These are phyloP conservation scores for Medicago lupulina DNA, from an alignment of 306 rosid genomes.

Conservation along the genomic window DNA sequence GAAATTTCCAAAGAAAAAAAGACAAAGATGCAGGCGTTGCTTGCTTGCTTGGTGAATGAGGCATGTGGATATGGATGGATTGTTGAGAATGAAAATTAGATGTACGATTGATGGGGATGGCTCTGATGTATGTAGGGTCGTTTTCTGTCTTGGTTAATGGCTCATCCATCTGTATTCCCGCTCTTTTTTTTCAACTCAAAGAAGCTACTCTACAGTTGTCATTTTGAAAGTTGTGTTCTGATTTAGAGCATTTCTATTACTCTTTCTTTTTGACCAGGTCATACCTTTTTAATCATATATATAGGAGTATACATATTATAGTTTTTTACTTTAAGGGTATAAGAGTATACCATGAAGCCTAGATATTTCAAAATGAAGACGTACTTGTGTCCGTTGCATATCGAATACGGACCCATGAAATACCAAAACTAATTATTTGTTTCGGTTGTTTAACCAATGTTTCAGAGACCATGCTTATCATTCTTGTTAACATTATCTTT, in stretches of 20 bases:
- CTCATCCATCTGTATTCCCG: constrained; percentile 45
- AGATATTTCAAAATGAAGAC: too few relatives aligned
- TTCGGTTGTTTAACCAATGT: too few relatives aligned
- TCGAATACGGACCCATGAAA: too few relatives aligned
- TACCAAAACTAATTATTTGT: too few relatives aligned
- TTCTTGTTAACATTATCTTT: too few relatives aligned
- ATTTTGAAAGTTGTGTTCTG: constrained; percentile 39
- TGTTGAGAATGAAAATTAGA: background rate
- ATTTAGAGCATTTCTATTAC: background rate
- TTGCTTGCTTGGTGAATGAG: constrained; percentile 36
- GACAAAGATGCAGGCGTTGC: constrained; percentile 28
- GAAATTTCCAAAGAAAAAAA: constrained; percentile 11
- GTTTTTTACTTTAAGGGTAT: too few relatives aligned
- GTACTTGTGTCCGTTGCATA: too few relatives aligned
- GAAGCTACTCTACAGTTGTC: constrained; percentile 35
- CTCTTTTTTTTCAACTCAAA: constrained; percentile 37
- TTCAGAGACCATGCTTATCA: too few relatives aligned
- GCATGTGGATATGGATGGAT: constrained; percentile 7
- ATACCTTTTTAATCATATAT: background rate
- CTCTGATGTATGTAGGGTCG: constrained; percentile 16
- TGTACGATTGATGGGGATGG: constrained; percentile 32
- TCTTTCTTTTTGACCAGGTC: constrained; percentile 37
- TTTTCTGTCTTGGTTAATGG: constrained; percentile 29
- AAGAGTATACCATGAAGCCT: too few relatives aligned
- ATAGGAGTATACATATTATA: too few relatives aligned